Evolutionary conservation across 768 basidiomycete species (phyloP), one percentile per base, ranked within the genome.

Genomic region (Dacryopinax spathularia): DNA sequence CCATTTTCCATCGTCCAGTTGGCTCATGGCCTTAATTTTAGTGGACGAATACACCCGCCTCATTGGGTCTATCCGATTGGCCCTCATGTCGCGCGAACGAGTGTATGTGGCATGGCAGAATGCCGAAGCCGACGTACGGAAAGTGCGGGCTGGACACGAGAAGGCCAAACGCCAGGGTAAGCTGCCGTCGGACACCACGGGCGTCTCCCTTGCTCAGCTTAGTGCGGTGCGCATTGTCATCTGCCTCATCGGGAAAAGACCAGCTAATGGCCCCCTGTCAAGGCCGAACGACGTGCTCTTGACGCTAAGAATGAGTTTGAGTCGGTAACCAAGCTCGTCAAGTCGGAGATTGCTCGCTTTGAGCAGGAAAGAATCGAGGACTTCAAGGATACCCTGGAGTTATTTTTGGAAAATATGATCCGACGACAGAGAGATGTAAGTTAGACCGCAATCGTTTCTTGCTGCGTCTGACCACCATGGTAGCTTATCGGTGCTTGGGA

Each of bases 31-130:
- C 0, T 15, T 44, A 20, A 2, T 31, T 61, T 36, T 62, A 76
- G 90, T 84, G 56, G 95, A 98, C 70, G 93, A 96, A 73, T 98
- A 98, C 71, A 83, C 91, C n/a, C 80, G 95, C 61, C 78, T 97
- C 61, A 89, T 95, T 66, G 84, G 82, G 68, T 90, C 88, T 63
- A 91, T 94, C 61, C 80, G 90, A 65, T 78, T 91, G 65, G 91
- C 94, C 1, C 96, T 98, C 73, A 82, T 78, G 60, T 89, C 91
- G 0, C 87, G 96, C 60, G 82, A 94, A 65, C 88, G 92, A 63
- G 84, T 82, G 34, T 93, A 88, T 69, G 80, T 87, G 66, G 73
- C 79, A 9, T 95, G 89, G 89, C 89, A 93, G 71, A 79, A 78
- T 4, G 81, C 86, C 7, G 94, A 98, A 66, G 80, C 77, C 41